These are phyloP conservation scores for Candida montana DNA, from an alignment of 805 yeast genomes.

Conservation along the genomic window DNA sequence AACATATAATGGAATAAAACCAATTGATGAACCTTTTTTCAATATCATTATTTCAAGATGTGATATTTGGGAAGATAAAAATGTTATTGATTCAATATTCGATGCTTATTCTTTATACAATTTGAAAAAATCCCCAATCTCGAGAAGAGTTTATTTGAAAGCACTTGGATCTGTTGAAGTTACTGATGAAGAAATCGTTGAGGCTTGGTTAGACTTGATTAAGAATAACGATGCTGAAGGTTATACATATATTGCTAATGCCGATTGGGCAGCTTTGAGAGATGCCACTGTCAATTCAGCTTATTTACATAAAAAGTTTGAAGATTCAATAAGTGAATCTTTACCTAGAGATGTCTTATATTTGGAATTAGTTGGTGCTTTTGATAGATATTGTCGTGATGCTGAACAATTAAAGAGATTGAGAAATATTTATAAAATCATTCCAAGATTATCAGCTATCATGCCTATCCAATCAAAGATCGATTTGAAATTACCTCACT, in stretches of 20 bases:
- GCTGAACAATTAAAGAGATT: constrained; percentile 10
- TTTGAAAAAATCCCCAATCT: constrained; percentile 59
- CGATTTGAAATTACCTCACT: constrained; percentile 5
- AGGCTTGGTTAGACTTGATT: constrained; percentile 50
- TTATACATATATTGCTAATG: constrained; percentile 64
- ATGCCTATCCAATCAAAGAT: constrained; percentile 2
- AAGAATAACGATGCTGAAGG: constrained; percentile 46
- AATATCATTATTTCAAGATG: constrained; percentile 68
- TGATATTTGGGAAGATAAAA: constrained; percentile 60
- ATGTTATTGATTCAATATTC: constrained; percentile 59
- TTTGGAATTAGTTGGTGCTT: constrained; percentile 19
- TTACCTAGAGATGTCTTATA: constrained; percentile 17
- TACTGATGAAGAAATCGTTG: constrained; percentile 47
- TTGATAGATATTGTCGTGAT: constrained; percentile 24
- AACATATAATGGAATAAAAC: constrained; percentile 49
- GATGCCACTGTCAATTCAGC: constrained; percentile 50
- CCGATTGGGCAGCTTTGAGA: constrained; percentile 81
- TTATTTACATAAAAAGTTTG: constrained; percentile 5
- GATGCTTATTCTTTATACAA: constrained; percentile 53
- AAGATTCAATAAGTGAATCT: neutral
- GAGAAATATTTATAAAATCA: constrained; percentile 4
- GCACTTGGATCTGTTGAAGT: constrained; percentile 58
- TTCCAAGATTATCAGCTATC: constrained; percentile 7
- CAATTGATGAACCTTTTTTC: constrained; percentile 75
- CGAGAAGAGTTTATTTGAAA: constrained; percentile 67